Conservation (phyloP, 352 stramenopile genomes). For the Phytophthora aleatoria region DNA sequence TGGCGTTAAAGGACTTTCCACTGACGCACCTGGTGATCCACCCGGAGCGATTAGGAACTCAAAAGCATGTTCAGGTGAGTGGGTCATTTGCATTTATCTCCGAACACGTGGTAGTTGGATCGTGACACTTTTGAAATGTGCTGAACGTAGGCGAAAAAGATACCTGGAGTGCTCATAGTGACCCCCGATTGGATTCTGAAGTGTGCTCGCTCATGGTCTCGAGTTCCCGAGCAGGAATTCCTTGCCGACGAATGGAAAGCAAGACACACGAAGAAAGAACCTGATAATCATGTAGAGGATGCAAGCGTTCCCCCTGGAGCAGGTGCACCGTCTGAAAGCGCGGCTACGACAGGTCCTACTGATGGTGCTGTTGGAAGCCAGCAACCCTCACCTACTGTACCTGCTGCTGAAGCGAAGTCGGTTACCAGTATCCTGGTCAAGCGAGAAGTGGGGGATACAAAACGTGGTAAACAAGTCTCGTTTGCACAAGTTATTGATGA, state of each 20-base stretch:
- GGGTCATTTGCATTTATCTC: background rate
- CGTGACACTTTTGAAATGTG: conserved; percentile 9
- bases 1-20: conserved; percentile 72
- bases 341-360: conserved; percentile 6
- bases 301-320: background rate
- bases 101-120: background rate
- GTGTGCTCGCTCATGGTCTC: conserved; percentile 72
- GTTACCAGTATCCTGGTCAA: conserved; percentile 27
- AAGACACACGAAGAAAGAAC: conserved; percentile 41
- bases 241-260: conserved; percentile 67
- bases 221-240: conserved; percentile 66
- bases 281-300: conserved; percentile 21
- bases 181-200: conserved; percentile 85
- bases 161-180: conserved; percentile 64
- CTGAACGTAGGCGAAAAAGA: conserved; percentile 54
- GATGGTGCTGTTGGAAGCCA: conserved; percentile 10
- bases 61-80: conserved; percentile 76
- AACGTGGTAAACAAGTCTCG: conserved; percentile 57
- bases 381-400: conserved; percentile 5
- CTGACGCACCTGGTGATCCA: conserved; percentile 89
- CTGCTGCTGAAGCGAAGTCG: conserved; percentile 21
- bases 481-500: conserved; percentile 56
- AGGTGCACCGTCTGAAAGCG: conserved; percentile 3
- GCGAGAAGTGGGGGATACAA: conserved; percentile 17
- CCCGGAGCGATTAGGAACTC: conserved; percentile 73